phyloP scores from a whole-genome alignment of 108 stramenopile species.

The Aurantiochytrium sp. region DNA sequence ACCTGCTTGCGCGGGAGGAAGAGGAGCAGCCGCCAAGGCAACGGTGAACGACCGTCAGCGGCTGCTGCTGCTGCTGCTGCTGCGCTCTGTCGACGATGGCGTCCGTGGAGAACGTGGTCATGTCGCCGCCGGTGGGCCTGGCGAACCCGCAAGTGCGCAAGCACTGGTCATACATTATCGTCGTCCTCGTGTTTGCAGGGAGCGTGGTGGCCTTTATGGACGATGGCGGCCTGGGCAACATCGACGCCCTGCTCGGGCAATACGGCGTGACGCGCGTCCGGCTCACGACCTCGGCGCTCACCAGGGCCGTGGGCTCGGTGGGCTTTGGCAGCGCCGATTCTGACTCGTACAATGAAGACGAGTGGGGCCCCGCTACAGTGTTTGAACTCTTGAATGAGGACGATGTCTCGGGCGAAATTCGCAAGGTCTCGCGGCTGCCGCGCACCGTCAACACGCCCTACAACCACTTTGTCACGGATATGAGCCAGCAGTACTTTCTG shows the following conservation, averaged over 20 bases:
- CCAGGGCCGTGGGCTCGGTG: not conserved
- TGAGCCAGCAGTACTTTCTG: slow-evolving; percentile 21
- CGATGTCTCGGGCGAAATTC: not conserved
- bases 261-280: not conserved
- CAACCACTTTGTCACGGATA: not conserved
- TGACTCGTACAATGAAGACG: not conserved
- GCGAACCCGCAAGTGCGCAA: not conserved
- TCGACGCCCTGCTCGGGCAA: not conserved
- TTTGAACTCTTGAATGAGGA: not conserved
- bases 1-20: no score
- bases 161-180: not conserved
- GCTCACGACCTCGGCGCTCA: not conserved
- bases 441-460: not conserved
- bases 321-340: not conserved
- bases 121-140: not conserved
- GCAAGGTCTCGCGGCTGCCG: not conserved
- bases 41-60: no score
- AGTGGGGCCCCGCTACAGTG: not conserved
- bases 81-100: not conserved
- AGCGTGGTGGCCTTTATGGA: not conserved
- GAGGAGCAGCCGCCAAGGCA: no score
- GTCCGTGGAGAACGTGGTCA: not conserved
- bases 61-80: no score
- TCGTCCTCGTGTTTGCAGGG: not conserved
- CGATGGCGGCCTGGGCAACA: not conserved